These are phyloP conservation scores for Canavalia ensiformis DNA, from an alignment of 306 rosid genomes.

Conservation along the genomic window DNA sequence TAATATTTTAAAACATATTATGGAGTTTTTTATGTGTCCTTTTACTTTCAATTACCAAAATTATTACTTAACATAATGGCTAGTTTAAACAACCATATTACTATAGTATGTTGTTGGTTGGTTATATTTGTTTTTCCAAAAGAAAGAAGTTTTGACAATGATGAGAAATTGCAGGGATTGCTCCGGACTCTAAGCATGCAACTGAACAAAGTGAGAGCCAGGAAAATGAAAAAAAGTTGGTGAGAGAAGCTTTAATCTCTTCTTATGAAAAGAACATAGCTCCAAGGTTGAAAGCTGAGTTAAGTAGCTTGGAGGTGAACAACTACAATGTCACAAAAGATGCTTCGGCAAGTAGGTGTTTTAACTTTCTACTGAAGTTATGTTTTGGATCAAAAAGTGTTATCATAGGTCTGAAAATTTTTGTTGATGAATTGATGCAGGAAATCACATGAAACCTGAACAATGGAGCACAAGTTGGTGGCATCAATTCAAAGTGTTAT, in stretches of 20 bases:
- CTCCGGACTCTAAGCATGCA: conserved; percentile 63
- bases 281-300: conserved; percentile 64
- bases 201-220: conserved; percentile 64
- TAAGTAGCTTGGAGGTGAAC: conserved; percentile 59
- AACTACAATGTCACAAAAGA: conserved; percentile 52
- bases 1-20: conserved; percentile 40
- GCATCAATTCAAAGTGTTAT: conserved; percentile 82
- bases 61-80: conserved; percentile 7
- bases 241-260: conserved; percentile 68
- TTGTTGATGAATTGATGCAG: conserved; percentile 46
- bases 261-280: conserved; percentile 75
- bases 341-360: conserved; percentile 55
- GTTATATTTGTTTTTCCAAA: background rate
- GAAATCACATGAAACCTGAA: conserved; percentile 48
- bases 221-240: conserved; percentile 69
- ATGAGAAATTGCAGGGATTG: conserved; percentile 63
- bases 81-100: background rate
- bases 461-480: conserved; percentile 91
- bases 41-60: background rate
- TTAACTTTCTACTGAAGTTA: background rate
- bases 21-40: background rate
- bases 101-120: background rate
- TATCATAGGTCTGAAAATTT: background rate
- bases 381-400: background rate
- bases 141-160: conserved; percentile 7